Base-by-base conservation (phyloP, 2,329 filamentous ascomycete species). In the Cadophora sp. region DNA sequence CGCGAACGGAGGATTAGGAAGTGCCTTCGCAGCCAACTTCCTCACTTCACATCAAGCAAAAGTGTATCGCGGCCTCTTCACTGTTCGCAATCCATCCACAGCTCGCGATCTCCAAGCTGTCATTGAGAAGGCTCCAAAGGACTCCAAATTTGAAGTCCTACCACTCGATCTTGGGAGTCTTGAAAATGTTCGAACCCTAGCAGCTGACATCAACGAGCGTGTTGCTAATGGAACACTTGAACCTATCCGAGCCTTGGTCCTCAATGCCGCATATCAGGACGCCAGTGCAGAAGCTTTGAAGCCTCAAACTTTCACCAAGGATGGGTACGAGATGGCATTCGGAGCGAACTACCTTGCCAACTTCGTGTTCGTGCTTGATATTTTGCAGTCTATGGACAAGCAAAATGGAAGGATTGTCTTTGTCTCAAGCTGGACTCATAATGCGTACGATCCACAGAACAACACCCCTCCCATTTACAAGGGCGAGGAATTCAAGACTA, bases 361-460 rank as follows among this genome's bases (percentile, higher is more conserved):
- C 60, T 79, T 77, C 64, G 74, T 79, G 30, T 70, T 79, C 24
- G 73, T 74, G 0, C 64, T 79, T 16, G 65, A 78, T 47, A 65
- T 79, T 4, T 70, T 80, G n/a, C 71, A 75, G 66, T 78, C 77
- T 41, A 74, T 79, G 72, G 77, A 79, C 68, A 73, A 73, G 64
- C 65, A 76, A 51, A 51, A 74, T 16, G 78, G 78, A 6, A 72
- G 77, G 8, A 73, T 80, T 11, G 72, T 80, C 8, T 60, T 78
- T 7, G 61, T 80, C 7, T 53, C 62, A 6, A 66, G 62, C 39
- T 53, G 55, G 71, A 75, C 20, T 75, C 78, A 69, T 76, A 72
- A 68, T 59, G 18, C 59, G 0, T 48, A 62, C 24, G 51, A 69
- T 62, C 51, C 43, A 14, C 18, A 11, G 20, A 65, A 66, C 48